phyloP scores from a whole-genome alignment of 2,329 filamentous ascomycete species.

The Fusarium transvaalense region DNA sequence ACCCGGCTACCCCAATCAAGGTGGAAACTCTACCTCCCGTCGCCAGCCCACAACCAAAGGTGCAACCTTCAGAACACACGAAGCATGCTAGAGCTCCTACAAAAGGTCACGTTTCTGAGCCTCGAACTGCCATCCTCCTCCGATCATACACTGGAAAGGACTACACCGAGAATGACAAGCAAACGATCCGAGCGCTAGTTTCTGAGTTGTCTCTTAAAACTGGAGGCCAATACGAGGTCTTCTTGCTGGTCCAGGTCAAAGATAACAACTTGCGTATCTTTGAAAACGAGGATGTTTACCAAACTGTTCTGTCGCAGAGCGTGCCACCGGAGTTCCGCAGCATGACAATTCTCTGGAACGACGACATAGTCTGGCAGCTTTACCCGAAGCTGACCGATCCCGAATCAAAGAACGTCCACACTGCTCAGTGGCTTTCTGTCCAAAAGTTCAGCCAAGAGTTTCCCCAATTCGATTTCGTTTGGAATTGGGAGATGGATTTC shows the following conservation, averaged over 20 bases:
- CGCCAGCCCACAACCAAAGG: constrained; percentile 4
- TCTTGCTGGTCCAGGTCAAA: constrained; percentile 83
- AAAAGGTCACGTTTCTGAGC: constrained; percentile 53
- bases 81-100: constrained; percentile 25
- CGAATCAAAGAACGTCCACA: constrained; percentile 66
- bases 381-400: constrained; percentile 80
- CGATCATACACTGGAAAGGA: constrained; percentile 80
- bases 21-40: not conserved
- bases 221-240: constrained; percentile 84
- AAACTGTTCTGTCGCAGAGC: constrained; percentile 69
- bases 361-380: constrained; percentile 78
- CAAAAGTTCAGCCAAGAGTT: constrained; percentile 82
- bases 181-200: constrained; percentile 82
- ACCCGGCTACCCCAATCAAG: not conserved
- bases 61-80: constrained; percentile 13
- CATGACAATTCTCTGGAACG: constrained; percentile 81
- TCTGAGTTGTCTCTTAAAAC: constrained; percentile 80
- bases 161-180: constrained; percentile 83
- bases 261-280: constrained; percentile 70
- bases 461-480: constrained; percentile 83
- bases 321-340: constrained; percentile 77
- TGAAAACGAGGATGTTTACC: constrained; percentile 69
- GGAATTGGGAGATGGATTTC: constrained; percentile 91
- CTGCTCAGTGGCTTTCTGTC: constrained; percentile 76
- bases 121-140: constrained; percentile 79